phyloP scores from a whole-genome alignment of 805 yeast species.

The Cephaloascus albidus region DNA sequence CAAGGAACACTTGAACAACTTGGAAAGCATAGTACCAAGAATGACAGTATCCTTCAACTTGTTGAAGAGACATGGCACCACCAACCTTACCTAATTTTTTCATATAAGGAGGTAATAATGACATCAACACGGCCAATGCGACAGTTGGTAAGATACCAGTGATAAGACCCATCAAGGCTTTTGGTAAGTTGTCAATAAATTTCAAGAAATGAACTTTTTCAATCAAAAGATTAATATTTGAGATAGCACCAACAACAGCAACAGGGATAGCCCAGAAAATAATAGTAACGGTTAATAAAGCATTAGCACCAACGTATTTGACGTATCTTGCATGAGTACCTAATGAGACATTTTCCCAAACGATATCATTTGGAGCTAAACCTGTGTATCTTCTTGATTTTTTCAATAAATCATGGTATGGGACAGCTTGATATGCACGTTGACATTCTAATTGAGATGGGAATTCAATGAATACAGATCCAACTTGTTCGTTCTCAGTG shows the following conservation, averaged over 20 bases:
- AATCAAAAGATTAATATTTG: conserved; percentile 73
- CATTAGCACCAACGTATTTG: conserved; percentile 49
- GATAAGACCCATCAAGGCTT: conserved; percentile 63
- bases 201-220: conserved; percentile 62
- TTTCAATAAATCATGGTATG: conserved; percentile 40
- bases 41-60: conserved; percentile 76
- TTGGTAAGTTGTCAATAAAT: conserved; percentile 71
- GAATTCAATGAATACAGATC: conserved; percentile 76
- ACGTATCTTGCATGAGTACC: conserved; percentile 46
- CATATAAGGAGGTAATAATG: conserved; percentile 77
- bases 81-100: conserved; percentile 65
- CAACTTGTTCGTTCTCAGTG: conserved; percentile 40
- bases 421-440: conserved; percentile 77
- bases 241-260: conserved; percentile 92
- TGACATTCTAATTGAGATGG: conserved; percentile 82
- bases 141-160: conserved; percentile 85
- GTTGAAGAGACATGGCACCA: conserved; percentile 65
- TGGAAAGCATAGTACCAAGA: conserved; percentile 86
- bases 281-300: conserved; percentile 57
- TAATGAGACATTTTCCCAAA: conserved; percentile 71
- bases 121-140: conserved; percentile 73
- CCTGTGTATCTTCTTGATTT: conserved; percentile 46
- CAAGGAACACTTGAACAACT: conserved; percentile 82
- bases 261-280: conserved; percentile 96
- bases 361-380: conserved; percentile 69